Evolutionary conservation across 73 alveolate species (phyloP).

Genomic region (Paramecium bursaria): DNA sequence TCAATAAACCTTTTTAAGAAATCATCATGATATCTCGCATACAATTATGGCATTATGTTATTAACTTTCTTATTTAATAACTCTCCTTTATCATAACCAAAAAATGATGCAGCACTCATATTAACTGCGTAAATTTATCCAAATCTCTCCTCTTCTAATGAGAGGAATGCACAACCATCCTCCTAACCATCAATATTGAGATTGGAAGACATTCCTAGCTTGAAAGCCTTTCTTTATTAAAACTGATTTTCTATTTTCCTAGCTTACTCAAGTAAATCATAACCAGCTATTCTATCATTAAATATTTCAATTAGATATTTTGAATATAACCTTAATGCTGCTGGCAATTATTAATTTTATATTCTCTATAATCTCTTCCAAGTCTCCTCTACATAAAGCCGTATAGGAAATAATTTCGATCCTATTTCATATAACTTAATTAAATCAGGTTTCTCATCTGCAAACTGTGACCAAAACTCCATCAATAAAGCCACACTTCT

Average conservation of each 20-base stretch:
- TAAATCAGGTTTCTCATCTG: conserved; percentile 72
- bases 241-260: conserved; percentile 56
- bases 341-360: conserved; percentile 46
- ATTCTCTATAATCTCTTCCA: conserved; percentile 66
- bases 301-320: conserved; percentile 66
- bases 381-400: conserved; percentile 60
- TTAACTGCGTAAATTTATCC: conserved; percentile 60
- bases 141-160: conserved; percentile 66
- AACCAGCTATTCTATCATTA: conserved; percentile 63
- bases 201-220: conserved; percentile 58
- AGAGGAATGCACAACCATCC: conserved; percentile 66
- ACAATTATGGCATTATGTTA: conserved; percentile 63
- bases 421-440: conserved; percentile 67
- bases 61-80: conserved; percentile 59
- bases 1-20: conserved; percentile 57
- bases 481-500: conserved; percentile 62
- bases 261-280: conserved; percentile 63
- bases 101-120: conserved; percentile 56
- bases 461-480: conserved; percentile 70
- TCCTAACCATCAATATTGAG: conserved; percentile 68
- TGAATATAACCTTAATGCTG: conserved; percentile 65
- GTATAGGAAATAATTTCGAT: conserved; percentile 62
- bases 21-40: conserved; percentile 63
- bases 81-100: conserved; percentile 63
- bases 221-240: conserved; percentile 64